Percentiles rank a stretch among this genome's conserved stretches.
Evolutionary conservation across 306 rosid genomes (phyloP).

Genomic region (Cyclanthera cordifolia): DNA sequence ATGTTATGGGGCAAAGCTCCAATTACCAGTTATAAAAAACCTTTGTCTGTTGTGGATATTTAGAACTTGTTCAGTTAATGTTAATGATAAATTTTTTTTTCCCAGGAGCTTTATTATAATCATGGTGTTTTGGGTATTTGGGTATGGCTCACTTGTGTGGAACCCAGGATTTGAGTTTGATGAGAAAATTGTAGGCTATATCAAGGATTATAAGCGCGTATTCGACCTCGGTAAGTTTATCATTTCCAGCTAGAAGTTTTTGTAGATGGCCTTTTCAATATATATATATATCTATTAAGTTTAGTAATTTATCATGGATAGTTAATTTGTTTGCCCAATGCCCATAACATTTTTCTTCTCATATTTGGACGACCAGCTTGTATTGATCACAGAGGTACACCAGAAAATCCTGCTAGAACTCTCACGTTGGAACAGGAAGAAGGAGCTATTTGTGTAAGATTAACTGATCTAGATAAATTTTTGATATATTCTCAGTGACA

Average conservation of each 20-base stretch:
- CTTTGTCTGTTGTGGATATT: neutral
- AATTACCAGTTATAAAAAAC: too few species aligned
- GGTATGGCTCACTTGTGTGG: constrained; percentile 97
- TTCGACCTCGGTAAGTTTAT: constrained; percentile 63
- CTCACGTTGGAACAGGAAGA: constrained; percentile 73
- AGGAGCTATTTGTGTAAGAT: constrained; percentile 72
- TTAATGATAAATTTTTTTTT: neutral
- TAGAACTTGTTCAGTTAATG: neutral
- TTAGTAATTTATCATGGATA: neutral
- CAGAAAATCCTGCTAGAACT: constrained; percentile 86
- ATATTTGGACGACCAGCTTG: constrained; percentile 43
- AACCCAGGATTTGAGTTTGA: constrained; percentile 85
- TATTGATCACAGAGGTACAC: constrained; percentile 90
- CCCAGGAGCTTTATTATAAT: constrained; percentile 25
- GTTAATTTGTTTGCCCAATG: neutral
- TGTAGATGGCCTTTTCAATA: neutral
- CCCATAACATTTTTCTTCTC: neutral
- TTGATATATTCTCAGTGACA: neutral
- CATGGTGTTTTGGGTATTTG: constrained; percentile 96
- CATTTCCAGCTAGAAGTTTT: neutral
- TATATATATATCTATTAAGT: neutral
- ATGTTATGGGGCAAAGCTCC: too few species aligned
- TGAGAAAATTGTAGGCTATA: constrained; percentile 70
- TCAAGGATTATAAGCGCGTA: constrained; percentile 80
- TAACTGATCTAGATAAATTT: neutral